phyloP scores from a whole-genome alignment of 805 yeast genomes.

The Metschnikowia hibisci region DNA sequence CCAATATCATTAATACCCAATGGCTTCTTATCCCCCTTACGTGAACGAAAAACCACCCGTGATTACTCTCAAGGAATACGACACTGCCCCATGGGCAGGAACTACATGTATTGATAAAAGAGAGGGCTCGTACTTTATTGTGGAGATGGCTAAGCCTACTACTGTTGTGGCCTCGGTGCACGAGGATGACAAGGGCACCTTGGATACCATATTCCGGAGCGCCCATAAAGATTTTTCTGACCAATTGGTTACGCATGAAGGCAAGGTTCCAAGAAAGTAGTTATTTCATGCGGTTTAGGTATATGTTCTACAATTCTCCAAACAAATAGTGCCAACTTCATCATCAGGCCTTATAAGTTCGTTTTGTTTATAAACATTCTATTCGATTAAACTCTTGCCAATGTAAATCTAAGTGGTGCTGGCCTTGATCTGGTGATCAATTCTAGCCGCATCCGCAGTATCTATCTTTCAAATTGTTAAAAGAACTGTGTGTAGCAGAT shows the following conservation, averaged over 20 bases:
- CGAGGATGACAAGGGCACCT: conserved; percentile 30
- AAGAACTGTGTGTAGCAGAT: conserved; percentile 81
- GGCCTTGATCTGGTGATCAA: no score
- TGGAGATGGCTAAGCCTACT: conserved; percentile 42
- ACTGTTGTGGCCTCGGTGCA: conserved; percentile 44
- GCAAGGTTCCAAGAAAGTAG: conserved; percentile 14
- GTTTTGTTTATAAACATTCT: no score
- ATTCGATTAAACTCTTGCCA: no score
- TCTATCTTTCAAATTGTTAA: conserved; percentile 22
- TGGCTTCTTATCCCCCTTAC: conserved; percentile 36
- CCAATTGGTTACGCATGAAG: conserved; percentile 17
- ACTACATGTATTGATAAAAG: conserved; percentile 47
- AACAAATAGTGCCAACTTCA: not conserved
- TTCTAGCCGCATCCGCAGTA: no score
- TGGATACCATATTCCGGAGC: conserved; percentile 43
- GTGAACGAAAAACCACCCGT: conserved; percentile 46
- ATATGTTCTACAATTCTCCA: not conserved
- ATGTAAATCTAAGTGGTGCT: no score
- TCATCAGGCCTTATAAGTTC: no score
- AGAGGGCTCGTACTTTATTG: conserved; percentile 36
- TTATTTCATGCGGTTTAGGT: not conserved
- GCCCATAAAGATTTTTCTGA: conserved; percentile 34
- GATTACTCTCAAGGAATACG: conserved; percentile 44
- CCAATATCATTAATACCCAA: no score
- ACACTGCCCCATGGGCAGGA: conserved; percentile 49